phyloP scores from a whole-genome alignment of 2,329 filamentous ascomycete genomes.

The Tolypocladium tundrense region DNA sequence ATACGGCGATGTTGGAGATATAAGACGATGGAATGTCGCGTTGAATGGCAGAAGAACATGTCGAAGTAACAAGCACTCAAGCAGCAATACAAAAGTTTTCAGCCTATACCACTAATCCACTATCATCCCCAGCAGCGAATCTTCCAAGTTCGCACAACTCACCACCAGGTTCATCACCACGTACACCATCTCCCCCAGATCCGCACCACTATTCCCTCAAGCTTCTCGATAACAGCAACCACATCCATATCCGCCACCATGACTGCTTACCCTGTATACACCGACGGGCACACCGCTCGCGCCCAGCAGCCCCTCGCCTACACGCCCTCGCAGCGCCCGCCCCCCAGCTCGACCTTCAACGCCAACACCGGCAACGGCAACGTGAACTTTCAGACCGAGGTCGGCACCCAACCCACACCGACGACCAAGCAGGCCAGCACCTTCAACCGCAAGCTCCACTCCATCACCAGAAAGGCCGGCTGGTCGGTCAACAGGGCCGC shows the following conservation, averaged over 20 bases:
- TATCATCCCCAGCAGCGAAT: background rate
- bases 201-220: no score
- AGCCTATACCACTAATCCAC: no score
- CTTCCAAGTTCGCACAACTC: no score
- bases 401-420: background rate
- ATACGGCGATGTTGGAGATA: background rate
- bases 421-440: constrained; percentile 17
- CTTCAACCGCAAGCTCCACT: constrained; percentile 52
- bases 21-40: background rate
- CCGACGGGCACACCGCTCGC: constrained; percentile 9
- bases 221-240: background rate
- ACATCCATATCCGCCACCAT: constrained; percentile 4
- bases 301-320: constrained; percentile 11
- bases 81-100: no score
- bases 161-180: no score
- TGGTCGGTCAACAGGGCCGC: constrained; percentile 57
- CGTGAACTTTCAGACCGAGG: background rate
- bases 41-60: background rate
- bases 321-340: background rate
- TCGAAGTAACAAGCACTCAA: no score
- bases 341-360: constrained; percentile 1
- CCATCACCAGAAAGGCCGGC: constrained; percentile 54
- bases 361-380: background rate
- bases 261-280: constrained; percentile 9
- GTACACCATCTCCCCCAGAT: background rate